These are phyloP conservation scores for Plasmodium vinckei DNA, from an alignment of 169 alveolate species.

Conservation along the genomic window DNA sequence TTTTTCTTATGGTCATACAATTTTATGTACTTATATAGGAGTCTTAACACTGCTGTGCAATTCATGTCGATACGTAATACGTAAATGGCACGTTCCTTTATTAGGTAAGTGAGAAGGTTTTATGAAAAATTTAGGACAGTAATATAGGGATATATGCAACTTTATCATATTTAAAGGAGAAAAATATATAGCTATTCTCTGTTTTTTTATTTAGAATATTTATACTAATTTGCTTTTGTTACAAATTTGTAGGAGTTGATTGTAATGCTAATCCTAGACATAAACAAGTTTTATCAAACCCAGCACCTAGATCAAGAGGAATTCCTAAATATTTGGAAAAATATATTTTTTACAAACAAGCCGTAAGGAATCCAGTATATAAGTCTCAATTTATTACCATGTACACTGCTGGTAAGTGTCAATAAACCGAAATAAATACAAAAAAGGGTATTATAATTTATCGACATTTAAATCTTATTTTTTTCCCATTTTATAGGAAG, in stretches of 20 bases:
- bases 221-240: too few relatives aligned
- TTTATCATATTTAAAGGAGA: neutral
- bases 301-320: conserved; percentile 90
- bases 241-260: conserved; percentile 84
- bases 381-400: conserved; percentile 71
- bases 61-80: conserved; percentile 90
- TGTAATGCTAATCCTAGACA: conserved; percentile 92
- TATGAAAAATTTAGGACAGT: too few relatives aligned
- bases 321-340: conserved; percentile 89
- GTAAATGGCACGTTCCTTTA: conserved; percentile 90
- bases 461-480: neutral
- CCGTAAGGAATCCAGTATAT: conserved; percentile 85
- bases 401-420: conserved; percentile 69
- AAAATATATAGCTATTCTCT: neutral
- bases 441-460: too few relatives aligned
- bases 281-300: conserved; percentile 88
- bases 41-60: conserved; percentile 87
- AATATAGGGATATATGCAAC: neutral
- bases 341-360: conserved; percentile 87
- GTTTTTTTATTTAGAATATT: too few relatives aligned
- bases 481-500: conserved; percentile 27
- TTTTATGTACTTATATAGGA: conserved; percentile 66
- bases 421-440: neutral
- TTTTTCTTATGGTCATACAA: neutral
- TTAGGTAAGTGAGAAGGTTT: conserved; percentile 75